Conservation (phyloP, 1,139 yeast species). For the Petasospora rhodanensis region DNA sequence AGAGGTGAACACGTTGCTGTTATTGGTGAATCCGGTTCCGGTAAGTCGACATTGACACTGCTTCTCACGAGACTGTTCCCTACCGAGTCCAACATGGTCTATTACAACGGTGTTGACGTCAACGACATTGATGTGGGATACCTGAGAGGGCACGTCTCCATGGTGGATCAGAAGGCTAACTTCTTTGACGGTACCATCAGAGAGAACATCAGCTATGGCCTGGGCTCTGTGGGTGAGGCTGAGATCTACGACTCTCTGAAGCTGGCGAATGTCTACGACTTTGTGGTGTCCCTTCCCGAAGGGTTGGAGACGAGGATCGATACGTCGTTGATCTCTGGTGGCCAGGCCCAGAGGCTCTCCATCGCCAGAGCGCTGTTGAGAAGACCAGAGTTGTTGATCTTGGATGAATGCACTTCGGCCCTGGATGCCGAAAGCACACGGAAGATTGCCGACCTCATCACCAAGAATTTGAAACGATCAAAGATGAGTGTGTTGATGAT, state of each 20-base stretch:
- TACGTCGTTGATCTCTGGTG: constrained; percentile 62
- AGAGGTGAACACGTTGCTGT: constrained; percentile 54
- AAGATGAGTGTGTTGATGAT: constrained; percentile 43
- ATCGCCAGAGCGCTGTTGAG: constrained; percentile 71
- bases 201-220: constrained; percentile 66
- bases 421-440: constrained; percentile 55
- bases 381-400: constrained; percentile 54
- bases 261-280: constrained; percentile 46
- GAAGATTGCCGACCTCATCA: constrained; percentile 39
- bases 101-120: constrained; percentile 40
- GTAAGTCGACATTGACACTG: constrained; percentile 66
- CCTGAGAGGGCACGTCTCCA: constrained; percentile 49
- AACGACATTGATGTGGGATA: constrained; percentile 40
- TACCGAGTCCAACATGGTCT: constrained; percentile 33
- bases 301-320: constrained; percentile 59
- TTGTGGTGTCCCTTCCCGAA: constrained; percentile 47
- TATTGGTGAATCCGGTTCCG: constrained; percentile 76
- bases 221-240: constrained; percentile 29
- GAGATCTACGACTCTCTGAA: constrained; percentile 40
- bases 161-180: constrained; percentile 65
- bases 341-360: constrained; percentile 74
- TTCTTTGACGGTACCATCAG: constrained; percentile 64
- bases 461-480: constrained; percentile 30
- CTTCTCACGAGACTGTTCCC: constrained; percentile 50
- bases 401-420: constrained; percentile 82